Evolutionary conservation across 768 basidiomycete genomes (phyloP), one percentile per base, ranked within the genome.

Genomic region (Leccinum uliginosum): DNA sequence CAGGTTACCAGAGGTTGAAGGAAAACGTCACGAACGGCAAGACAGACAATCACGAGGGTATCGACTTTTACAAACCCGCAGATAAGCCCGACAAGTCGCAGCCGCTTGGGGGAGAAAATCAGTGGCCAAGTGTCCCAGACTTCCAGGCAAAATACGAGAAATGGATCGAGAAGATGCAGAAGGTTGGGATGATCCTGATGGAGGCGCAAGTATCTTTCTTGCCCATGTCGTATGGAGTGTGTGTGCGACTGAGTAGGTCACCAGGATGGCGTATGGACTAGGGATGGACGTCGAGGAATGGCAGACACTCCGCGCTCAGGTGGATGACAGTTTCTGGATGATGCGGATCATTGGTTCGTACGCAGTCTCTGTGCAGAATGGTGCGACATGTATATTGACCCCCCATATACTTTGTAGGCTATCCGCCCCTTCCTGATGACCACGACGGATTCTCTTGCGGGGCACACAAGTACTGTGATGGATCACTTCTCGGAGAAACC

Each of bases 111-210:
- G 93, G 93, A 12, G 83, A 85, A 70, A 97, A 96, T 66, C 92
- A 91, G 58, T 96, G 91, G 88, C 93, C 93, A 0, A 62, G 65
- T 3, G 76, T 85, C 24, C 70, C 74, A 1, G 71, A 67, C 0
- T 93, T 94, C 65, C 75, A 70, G 55, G 76, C 79, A 35, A 85
- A 79, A 61, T 89, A 87, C 62, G 83, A 89, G 56, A 65, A 62
- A 6, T 96, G 93, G 92, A 75, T 89, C 3, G 81, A 83, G 63
- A 93, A 89, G 78, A 96, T 96, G 94, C 87, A 89, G 70, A 73
- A 62, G 3, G 74, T 96, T 3, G 94, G 94, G 3, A 63, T 89
- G 67, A 78, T 88, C 10, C 78, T 95, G 15, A 94, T 95, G 90
- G 82, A 88, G 72, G 94, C 90, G 89, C 88, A 67, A 64, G 88